Percentiles rank a stretch among this genome's conserved stretches.
These are phyloP conservation scores for Amphibolis antarctica DNA, from an alignment of 106 monocot species.

Conservation along the genomic window DNA sequence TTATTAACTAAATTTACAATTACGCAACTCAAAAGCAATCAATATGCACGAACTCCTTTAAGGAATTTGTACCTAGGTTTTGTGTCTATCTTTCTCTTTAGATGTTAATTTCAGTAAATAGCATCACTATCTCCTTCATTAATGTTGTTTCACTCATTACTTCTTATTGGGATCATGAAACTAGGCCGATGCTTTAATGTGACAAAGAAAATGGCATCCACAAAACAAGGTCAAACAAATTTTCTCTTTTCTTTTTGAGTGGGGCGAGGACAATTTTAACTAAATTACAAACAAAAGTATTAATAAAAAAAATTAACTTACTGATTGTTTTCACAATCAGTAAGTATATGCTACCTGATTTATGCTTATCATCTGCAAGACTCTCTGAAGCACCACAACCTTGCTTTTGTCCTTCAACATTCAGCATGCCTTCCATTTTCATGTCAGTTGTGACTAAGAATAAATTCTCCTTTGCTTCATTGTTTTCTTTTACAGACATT, in stretches of 20 bases:
- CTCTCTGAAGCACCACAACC: neutral
- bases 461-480: neutral
- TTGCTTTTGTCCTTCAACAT: neutral
- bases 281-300: neutral
- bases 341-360: conserved; percentile 4
- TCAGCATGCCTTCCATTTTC: neutral
- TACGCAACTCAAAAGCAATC: too few species aligned
- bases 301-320: neutral
- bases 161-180: too few species aligned
- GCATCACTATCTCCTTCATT: too few species aligned
- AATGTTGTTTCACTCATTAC: too few species aligned
- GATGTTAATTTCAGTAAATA: too few species aligned
- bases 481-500: neutral
- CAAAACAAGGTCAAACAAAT: neutral
- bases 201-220: neutral
- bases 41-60: too few species aligned
- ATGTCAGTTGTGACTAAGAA: conserved; percentile 2
- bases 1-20: too few species aligned
- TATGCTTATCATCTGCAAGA: conserved; percentile 1
- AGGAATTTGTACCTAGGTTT: too few species aligned
- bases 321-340: neutral
- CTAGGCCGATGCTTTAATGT: too few species aligned
- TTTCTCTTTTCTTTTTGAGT: neutral
- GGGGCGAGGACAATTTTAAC: neutral
- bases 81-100: too few species aligned